phyloP scores from a whole-genome alignment of 768 basidiomycete species.

The Crucibulum laeve region DNA sequence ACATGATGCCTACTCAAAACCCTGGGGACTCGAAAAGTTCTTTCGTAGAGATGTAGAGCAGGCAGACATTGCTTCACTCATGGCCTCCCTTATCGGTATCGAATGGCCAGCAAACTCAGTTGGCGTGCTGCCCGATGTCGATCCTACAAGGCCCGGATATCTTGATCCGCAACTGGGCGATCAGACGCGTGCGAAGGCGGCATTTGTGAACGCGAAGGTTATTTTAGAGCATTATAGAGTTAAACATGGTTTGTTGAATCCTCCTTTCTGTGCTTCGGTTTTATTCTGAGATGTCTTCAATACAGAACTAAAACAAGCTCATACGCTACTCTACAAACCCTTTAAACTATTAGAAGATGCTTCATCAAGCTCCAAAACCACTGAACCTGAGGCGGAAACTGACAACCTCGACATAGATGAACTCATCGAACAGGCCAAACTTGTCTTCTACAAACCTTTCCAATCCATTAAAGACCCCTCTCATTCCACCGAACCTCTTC shows the following conservation, averaged over 20 bases:
- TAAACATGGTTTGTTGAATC: conserved; percentile 57
- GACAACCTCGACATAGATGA: too few species aligned
- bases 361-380: conserved; percentile 10
- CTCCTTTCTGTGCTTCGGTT: background rate
- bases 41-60: conserved; percentile 76
- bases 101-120: conserved; percentile 81
- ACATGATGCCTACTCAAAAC: conserved; percentile 65
- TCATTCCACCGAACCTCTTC: conserved; percentile 15
- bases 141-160: conserved; percentile 57
- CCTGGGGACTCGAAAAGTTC: conserved; percentile 58
- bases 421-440: conserved; percentile 48
- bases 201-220: conserved; percentile 65
- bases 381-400: too few species aligned
- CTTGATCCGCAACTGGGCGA: conserved; percentile 43
- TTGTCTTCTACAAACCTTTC: conserved; percentile 64
- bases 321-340: conserved; percentile 60
- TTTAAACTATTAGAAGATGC: conserved; percentile 43
- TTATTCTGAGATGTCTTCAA: conserved; percentile 1
- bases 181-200: conserved; percentile 44
- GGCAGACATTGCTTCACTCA: conserved; percentile 76
- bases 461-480: conserved; percentile 31
- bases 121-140: conserved; percentile 75
- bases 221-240: conserved; percentile 74
- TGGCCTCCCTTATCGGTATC: conserved; percentile 69
- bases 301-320: conserved; percentile 56